Base-by-base conservation (phyloP, 2,329 filamentous ascomycete species). In the Talaromyces pinophilus region DNA sequence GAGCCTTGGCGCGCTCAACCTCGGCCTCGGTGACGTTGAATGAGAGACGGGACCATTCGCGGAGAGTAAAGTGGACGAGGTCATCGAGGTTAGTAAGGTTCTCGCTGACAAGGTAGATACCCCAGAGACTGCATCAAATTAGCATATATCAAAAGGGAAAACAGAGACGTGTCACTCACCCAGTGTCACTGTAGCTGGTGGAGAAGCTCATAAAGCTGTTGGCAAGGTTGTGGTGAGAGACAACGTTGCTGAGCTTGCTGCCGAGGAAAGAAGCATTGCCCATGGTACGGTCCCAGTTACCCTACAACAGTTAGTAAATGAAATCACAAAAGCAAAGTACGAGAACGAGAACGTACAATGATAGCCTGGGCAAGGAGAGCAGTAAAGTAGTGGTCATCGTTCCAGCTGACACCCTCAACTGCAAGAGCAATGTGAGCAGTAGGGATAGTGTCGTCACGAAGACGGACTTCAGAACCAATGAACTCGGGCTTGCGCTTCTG, bases 201-300 rank as follows among this genome's bases (percentile, higher is more conserved):
- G 93, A 97, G 85, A 99, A 99, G 85, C 92, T 96, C 96, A 99
- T 99, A 87, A 97, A 99, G 88, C 93, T 97, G 86, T 97, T 99
- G 82, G 95, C 95, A 69, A 99, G 88, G 81, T 93, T 90, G 84
- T 98, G 88, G 83, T 96, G 90, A 86, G 96, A 92, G 73, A 99
- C 90, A 76, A 95, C 92, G 71, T 90, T 89, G 85, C 92, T 97
- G 75, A 99, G 92, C 87, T 96, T 97, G 91, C 93, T 97, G 76
- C 96, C 95, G 78, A 97, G 90, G 85, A 97, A 95, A 71, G 93
- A 90, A 68, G 95, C 95, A 82, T 95, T 97, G 78, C 96, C 95
- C 89, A 98, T 94, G 73, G 95, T 92, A 83, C 95, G 95, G 85
- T 99, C 95, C 89, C 96, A 99, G 89, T 99, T 99, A 79, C 95